phyloP scores from a whole-genome alignment of 2,329 filamentous ascomycete species.

The Sclerotinia borealis region DNA sequence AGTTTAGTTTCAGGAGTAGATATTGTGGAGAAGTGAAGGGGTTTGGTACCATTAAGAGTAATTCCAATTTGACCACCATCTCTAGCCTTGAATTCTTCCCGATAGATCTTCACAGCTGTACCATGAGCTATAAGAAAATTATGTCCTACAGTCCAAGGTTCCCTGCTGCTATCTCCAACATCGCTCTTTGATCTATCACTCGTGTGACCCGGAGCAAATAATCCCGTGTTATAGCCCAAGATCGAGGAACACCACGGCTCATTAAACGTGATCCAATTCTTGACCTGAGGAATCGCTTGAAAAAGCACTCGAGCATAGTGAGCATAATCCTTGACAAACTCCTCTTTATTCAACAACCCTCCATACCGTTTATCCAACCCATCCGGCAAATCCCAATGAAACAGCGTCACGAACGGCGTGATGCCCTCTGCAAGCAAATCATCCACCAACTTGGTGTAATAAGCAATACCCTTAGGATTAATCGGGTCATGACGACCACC shows the following conservation, averaged over 20 bases:
- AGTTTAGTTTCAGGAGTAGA: no score
- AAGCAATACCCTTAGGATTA: conserved; percentile 70
- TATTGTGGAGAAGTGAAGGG: neutral
- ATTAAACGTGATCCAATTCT: conserved; percentile 88
- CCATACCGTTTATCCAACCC: conserved; percentile 74
- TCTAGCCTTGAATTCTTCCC: conserved; percentile 70
- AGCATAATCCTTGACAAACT: conserved; percentile 77
- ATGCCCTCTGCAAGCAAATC: conserved; percentile 72
- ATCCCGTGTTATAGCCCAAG: conserved; percentile 70
- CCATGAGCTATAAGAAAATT: conserved; percentile 75
- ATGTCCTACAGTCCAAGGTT: conserved; percentile 80
- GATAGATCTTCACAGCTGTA: conserved; percentile 73
- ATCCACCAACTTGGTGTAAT: conserved; percentile 75
- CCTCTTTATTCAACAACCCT: conserved; percentile 71
- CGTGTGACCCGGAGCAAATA: conserved; percentile 76
- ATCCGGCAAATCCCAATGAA: conserved; percentile 84
- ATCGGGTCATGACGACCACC: conserved; percentile 76
- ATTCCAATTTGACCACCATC: conserved; percentile 77
- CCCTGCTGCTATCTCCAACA: conserved; percentile 66
- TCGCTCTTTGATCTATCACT: conserved; percentile 66
- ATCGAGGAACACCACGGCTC: conserved; percentile 83
- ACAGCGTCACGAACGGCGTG: conserved; percentile 73
- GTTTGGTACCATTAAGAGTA: conserved; percentile 65
- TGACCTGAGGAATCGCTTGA: conserved; percentile 67
- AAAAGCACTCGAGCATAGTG: conserved; percentile 74